Evolutionary conservation across 176 grass and related monocot species (phyloP).

Genomic region (Musa beccarii): DNA sequence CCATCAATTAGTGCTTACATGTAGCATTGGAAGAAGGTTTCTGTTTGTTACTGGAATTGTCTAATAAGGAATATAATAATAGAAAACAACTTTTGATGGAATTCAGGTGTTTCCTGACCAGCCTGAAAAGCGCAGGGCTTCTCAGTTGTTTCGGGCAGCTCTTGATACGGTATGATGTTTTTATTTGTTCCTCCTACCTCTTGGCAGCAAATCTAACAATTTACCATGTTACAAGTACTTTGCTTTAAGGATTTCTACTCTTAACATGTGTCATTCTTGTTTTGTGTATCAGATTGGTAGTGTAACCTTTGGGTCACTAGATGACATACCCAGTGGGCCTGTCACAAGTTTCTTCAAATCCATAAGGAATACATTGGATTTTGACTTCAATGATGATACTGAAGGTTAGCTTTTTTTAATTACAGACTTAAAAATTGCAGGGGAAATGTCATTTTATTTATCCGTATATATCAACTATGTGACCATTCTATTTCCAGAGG

Average conservation of each 20-base stretch:
- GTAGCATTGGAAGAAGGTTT: not conserved
- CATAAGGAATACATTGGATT: slow-evolving; percentile 78
- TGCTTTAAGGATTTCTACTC: not conserved
- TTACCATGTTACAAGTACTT: not conserved
- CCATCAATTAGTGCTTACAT: not conserved
- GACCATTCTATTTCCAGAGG: not conserved
- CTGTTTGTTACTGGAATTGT: not conserved
- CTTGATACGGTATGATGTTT: slow-evolving; percentile 48
- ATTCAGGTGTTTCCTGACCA: slow-evolving; percentile 95
- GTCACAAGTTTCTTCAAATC: slow-evolving; percentile 83
- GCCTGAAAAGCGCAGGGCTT: slow-evolving; percentile 75
- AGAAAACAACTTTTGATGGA: slow-evolving; percentile 21
- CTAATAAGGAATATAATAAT: not conserved
- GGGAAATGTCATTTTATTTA: not conserved
- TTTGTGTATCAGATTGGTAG: slow-evolving; percentile 47
- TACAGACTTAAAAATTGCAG: not conserved
- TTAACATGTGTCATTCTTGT: slow-evolving; percentile 8
- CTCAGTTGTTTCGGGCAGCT: slow-evolving; percentile 63
- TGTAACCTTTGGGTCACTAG: slow-evolving; percentile 68
- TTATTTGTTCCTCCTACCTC: not conserved
- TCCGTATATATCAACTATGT: not conserved
- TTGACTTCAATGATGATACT: slow-evolving; percentile 72
- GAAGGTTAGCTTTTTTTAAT: slow-evolving; percentile 49
- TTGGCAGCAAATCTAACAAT: not conserved
- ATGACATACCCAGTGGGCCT: slow-evolving; percentile 64